Base-by-base conservation (phyloP, 805 yeast species). In the Wickerhamiella lipophila region DNA sequence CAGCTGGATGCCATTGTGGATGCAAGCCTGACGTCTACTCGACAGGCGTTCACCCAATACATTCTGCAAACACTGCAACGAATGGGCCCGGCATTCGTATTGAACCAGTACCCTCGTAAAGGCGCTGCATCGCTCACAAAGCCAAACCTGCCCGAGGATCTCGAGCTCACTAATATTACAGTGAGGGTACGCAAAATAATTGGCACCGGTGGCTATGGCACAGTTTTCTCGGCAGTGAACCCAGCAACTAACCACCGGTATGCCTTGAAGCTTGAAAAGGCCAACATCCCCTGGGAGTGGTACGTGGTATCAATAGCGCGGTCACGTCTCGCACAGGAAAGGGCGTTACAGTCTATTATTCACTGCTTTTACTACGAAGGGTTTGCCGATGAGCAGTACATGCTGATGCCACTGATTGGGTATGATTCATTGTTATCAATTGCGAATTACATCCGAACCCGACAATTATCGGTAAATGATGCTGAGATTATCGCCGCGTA, bases 191-290 rank as follows among this genome's bases (percentile, higher is more conserved):
- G 49, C 11, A 47, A 40, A 15, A 75, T 77, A 56, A 64, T 87
- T 11, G 95, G 95, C 0, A 74, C 73, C 57, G 94, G 94, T n/a
- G 92, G 88, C 0, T 80, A 70, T 65, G 94, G 88, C 0, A 71
- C 76, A 1, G 94, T 85, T 0, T 85, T 77, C 59, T 65, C 85
- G 19, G 79, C 83, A 1, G 36, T 44, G 88, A 83, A 60, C 67
- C 72, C 11, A 64, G 69, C 3, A 71, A 75, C 52, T 61, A 64
- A 7, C 85, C 83, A 64, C 0, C 58, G 74, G 29, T 73, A 70
- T 46, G 94, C 95, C 0, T 64, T 87, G 47, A 87, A 87, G 59
- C 74, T 81, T 12, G 86, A 82, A 58, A 69, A 71, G 15, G 41
- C 25, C 9, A 67, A 83, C 0, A 73, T 76, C 41, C 68, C 75